phyloP scores from a whole-genome alignment of 2,329 filamentous ascomycete genomes.

The Fusarium fujikuroi region DNA sequence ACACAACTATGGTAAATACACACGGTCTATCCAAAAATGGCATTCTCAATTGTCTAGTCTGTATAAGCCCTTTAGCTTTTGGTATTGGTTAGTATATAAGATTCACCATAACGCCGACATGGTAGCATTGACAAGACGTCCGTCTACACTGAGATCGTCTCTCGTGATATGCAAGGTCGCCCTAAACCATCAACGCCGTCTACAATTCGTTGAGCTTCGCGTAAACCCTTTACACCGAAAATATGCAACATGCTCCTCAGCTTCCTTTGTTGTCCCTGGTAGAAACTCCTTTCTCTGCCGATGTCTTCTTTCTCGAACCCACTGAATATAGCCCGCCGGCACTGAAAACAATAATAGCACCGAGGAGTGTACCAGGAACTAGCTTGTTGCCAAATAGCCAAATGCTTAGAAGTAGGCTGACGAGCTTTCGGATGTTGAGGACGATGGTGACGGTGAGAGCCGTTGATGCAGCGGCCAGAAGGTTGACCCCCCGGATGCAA shows the following conservation, averaged over 20 bases:
- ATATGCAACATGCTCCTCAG: constrained; percentile 5
- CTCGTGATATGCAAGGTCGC: background rate
- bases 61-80: background rate
- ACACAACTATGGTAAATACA: background rate
- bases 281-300: constrained; percentile 14
- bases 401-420: constrained; percentile 90
- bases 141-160: background rate
- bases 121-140: background rate
- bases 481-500: constrained; percentile 95
- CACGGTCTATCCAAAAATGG: background rate
- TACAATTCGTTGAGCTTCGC: constrained; percentile 4
- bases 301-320: constrained; percentile 60
- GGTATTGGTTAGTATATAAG: background rate
- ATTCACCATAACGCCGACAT: background rate
- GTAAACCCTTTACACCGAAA: background rate
- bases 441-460: constrained; percentile 97
- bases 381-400: constrained; percentile 92
- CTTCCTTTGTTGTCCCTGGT: constrained; percentile 31
- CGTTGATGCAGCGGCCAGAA: constrained; percentile 88
- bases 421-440: constrained; percentile 92
- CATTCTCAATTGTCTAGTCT: background rate
- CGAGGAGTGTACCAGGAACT: constrained; percentile 78
- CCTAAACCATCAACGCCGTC: constrained; percentile 9
- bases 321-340: constrained; percentile 92
- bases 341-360: constrained; percentile 87